Evolutionary conservation across 2,329 filamentous ascomycete species (phyloP), one percentile per base, ranked within the genome.

Genomic region (Monilinia polystroma): DNA sequence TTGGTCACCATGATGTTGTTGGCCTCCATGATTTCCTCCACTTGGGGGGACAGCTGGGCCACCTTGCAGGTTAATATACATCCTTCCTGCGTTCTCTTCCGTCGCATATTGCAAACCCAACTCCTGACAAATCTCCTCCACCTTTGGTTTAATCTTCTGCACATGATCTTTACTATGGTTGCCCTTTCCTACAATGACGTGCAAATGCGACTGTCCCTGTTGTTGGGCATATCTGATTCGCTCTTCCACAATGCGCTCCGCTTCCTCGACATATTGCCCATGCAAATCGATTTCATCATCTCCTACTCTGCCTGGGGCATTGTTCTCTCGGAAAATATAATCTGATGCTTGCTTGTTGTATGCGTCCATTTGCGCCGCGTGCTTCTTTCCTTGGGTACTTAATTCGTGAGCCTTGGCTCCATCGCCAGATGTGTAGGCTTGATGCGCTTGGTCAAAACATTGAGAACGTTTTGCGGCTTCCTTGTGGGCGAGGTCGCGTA

Each of bases 251-350:
- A 97, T 95, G 70, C 92, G 86, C 81, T 97, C 93, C 6, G 95
- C 95, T 81, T 98, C 95, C 77, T 97, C 92, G 68, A 97, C 93
- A 75, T 90, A 97, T 76, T 96, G 90, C 3, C 95, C 95, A 78
- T 99, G 95, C 68, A 89, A 83, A 72, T 96, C 92, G 86, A 96
- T 95, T 11, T 90, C 92, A 79, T 98, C 94, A 52, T 82, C 82
- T 20, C 86, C 84, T 12, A 96, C 90, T 69, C 90, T 87, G 23
- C 87, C 91, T 3, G 82, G 78, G 26, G 91, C 88, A 77, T 98
- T 98, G 82, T 97, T 97, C 80, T 94, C 92, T 52, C 93, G 89
- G 82, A 99, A 97, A 77, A 98, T 98, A 79, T 86, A 96, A 68
- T 97, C 91, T 68, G 91, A 92, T 1, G 95, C 95, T 78, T 97